Base-by-base conservation (phyloP, 108 stramenopile species). In the Pseudonitzschia multistriata region DNA sequence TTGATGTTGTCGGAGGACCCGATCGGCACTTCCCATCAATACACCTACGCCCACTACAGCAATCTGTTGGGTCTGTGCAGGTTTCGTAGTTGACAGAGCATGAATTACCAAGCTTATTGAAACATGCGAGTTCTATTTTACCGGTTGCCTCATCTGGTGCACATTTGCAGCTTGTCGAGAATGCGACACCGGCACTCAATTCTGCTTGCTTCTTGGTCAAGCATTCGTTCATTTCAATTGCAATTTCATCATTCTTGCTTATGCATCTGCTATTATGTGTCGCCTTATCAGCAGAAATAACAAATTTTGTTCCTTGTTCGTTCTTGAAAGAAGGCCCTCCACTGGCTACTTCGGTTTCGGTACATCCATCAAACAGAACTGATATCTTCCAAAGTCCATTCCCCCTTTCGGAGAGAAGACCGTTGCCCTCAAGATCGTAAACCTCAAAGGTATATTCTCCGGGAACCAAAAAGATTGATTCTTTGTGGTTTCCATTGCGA, bases 401-500 rank as follows among this genome's bases (percentile, higher is more conserved):
- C 0, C 36, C 36, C 34, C 34, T 7, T 15, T 36, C 49, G 19
- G 34, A 36, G 22, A 55, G 11, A 47, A 84, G 37, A 7, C 83
- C 83, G 52, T 81, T 54, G 22, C 74, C 76, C 3, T 6, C 29
- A 55, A 70, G 50, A 67, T 84, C 83, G 34, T 81, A 84, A 0
- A 84, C 83, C 37, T 81, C 79, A 57, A 84, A 84, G 6, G 71
- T 78, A 54, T 81, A 84, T 42, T 84, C 62, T 49, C 72, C 72
- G 24, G 72, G 63, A 24, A 25, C 17, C 34, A 72, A 52, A 10
- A 21, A 63, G 15, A 72, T 7, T 11, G 62, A 33, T 25, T 34
- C 35, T 22, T 15, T 28, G 21, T 52, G 30, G 28, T 24, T 37
- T 21, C 49, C 42, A 35, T 14, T 28, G 15, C 49, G 35, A 11